Conservation (phyloP, 805 yeast genomes). For the Lipomyces orientalis region DNA sequence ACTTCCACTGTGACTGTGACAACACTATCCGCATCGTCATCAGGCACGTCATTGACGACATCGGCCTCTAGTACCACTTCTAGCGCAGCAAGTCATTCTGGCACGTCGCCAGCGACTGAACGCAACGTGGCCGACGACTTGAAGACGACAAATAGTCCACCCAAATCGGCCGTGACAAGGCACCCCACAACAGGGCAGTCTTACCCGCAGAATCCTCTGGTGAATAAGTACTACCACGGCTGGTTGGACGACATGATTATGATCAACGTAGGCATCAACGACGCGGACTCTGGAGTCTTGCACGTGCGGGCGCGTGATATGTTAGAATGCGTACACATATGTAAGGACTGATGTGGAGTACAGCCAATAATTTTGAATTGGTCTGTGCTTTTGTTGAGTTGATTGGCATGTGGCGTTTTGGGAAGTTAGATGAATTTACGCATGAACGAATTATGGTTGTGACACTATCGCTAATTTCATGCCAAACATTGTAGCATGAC, state of each 20-base stretch:
- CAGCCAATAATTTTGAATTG: no score
- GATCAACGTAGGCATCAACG: constrained; percentile 27
- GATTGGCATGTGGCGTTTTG: no score
- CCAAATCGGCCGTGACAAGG: not conserved
- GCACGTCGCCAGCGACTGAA: not conserved
- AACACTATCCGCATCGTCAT: not conserved
- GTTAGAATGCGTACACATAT: constrained; percentile 25
- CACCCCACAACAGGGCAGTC: not conserved
- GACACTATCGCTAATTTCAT: not conserved
- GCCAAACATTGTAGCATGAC: not conserved
- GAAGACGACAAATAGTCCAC: not conserved
- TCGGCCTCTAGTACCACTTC: not conserved
- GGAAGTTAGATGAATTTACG: no score
- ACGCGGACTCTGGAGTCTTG: constrained; percentile 19
- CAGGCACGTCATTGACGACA: not conserved
- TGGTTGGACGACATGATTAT: constrained; percentile 32
- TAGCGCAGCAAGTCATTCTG: not conserved
- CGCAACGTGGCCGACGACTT: not conserved
- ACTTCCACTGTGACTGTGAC: not conserved
- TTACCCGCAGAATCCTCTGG: constrained; percentile 15
- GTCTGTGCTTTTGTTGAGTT: not conserved
- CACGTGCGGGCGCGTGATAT: constrained; percentile 26
- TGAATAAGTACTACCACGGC: constrained; percentile 30
- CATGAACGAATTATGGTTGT: not conserved
- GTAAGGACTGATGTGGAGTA: not conserved